Conservation (phyloP, 2,329 filamentous ascomycete genomes). For the Daldinia sp. region DNA sequence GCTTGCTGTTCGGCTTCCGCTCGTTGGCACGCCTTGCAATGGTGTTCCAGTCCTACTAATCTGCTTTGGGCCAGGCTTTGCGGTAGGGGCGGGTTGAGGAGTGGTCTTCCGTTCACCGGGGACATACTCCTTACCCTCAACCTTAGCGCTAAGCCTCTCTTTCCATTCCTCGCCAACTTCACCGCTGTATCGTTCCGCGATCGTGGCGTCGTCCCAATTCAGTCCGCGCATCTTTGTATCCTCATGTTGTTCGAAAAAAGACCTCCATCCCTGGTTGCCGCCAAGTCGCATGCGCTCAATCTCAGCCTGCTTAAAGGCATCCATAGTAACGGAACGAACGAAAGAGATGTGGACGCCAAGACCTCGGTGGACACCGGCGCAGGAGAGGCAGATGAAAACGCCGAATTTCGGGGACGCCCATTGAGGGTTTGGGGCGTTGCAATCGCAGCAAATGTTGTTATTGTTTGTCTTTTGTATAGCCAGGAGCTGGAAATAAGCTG, state of each 20-base stretch:
- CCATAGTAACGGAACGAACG: conserved; percentile 97
- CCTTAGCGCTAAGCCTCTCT: conserved; percentile 84
- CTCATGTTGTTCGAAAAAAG: conserved; percentile 81
- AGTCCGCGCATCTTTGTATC: conserved; percentile 72
- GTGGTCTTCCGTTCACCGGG: conserved; percentile 68
- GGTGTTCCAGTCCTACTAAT: conserved; percentile 51
- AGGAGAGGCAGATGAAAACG: conserved; percentile 97
- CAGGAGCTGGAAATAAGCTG: conserved; percentile 69
- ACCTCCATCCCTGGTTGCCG: conserved; percentile 86
- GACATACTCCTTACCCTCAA: conserved; percentile 87
- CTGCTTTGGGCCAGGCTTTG: conserved; percentile 48
- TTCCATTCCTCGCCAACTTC: conserved; percentile 96
- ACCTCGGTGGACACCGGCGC: conserved; percentile 92
- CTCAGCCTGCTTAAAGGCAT: conserved; percentile 93
- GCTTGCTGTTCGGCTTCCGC: conserved; percentile 53
- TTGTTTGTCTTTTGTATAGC: conserved; percentile 89
- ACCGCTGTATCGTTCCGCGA: conserved; percentile 88
- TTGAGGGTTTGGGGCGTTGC: conserved; percentile 93
- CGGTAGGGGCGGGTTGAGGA: conserved; percentile 45
- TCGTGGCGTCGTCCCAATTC: conserved; percentile 85
- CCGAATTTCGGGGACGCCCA: conserved; percentile 98
- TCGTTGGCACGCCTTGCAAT: conserved; percentile 48
- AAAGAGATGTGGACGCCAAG: conserved; percentile 98
- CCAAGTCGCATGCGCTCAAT: conserved; percentile 93
- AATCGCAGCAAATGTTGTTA: conserved; percentile 94